These are phyloP conservation scores for Thelonectria discophora DNA, from an alignment of 2,329 filamentous ascomycete species.

Conservation along the genomic window DNA sequence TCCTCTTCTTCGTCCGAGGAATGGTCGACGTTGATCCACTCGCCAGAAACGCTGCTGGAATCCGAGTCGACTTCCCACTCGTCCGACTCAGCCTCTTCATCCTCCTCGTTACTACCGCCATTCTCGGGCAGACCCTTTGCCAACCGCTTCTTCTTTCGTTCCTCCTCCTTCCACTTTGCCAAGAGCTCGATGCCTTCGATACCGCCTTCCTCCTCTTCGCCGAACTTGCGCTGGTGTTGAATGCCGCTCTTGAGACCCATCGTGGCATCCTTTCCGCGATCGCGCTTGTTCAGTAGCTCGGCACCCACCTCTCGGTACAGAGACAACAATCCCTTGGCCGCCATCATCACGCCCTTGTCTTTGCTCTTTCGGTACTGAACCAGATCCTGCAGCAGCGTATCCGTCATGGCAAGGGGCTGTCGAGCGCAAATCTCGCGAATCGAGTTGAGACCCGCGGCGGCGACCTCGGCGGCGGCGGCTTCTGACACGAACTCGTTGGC, in stretches of 20 bases:
- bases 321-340: conserved; percentile 88
- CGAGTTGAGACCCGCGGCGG: conserved; percentile 89
- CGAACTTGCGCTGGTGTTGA: conserved; percentile 80
- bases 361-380: conserved; percentile 97
- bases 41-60: conserved; percentile 76
- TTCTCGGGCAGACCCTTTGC: conserved; percentile 74
- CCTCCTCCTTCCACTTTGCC: conserved; percentile 92
- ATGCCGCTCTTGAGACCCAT: conserved; percentile 81
- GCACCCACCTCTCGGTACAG: conserved; percentile 92
- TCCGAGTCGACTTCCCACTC: conserved; percentile 70
- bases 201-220: conserved; percentile 79
- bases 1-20: conserved; percentile 82
- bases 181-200: conserved; percentile 94
- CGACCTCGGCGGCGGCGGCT: conserved; percentile 88
- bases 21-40: conserved; percentile 93
- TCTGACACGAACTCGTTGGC: conserved; percentile 99
- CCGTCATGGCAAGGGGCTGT: conserved; percentile 95
- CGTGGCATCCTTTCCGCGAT: conserved; percentile 89
- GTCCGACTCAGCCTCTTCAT: conserved; percentile 62
- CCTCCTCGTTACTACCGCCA: conserved; percentile 67
- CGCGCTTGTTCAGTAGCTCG: conserved; percentile 86
- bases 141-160: conserved; percentile 75
- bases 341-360: conserved; percentile 99
- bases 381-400: conserved; percentile 93
- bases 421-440: conserved; percentile 93